Base-by-base conservation (phyloP, 345 rosid species). In the Alliaria petiolata region DNA sequence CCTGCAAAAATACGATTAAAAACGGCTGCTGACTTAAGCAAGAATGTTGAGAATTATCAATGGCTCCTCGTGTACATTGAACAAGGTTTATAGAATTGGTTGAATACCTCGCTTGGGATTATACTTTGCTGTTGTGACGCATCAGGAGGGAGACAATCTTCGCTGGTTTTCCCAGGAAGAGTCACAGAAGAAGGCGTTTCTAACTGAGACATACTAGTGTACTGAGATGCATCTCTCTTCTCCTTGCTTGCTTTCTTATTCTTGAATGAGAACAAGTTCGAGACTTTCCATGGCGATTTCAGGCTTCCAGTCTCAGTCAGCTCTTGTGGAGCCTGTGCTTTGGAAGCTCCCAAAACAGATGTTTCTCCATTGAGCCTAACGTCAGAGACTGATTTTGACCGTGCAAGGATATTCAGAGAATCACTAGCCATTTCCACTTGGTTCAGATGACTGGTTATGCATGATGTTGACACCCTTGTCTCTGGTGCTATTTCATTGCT, bases 311-410 rank as follows among this genome's bases (percentile, higher is more conserved):
- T 63, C 80, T 85, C 81, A 28, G 73, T 69, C 66, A 65, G 53
- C 64, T 86, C 93, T 86, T 71, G 81, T n/a, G 88, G 67, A 80
- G 70, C 69, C 61, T 78, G 84, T 50, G 59, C 19, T 64, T 77
- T 79, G 30, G 80, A 72, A 73, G 62, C 56, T 67, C 81, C 82
- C 8, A 82, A 65, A 67, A 76, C 84, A 11, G 84, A 60, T 46
- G 76, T 77, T 62, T 86, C 85, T 60, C 78, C 81, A 65, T 70
- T 79, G 71, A 81, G 85, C 77, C 76, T 79, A 20, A 78, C 78
- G 45, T 73, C 82, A 71, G 98, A 86, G 50, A 89, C 80, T 64
- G 98, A 95, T 71, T 86, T 87, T 59, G 98, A 91, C 74, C 98
- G 89, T 43, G 71, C 71, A 51, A 79, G 89, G 65, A 75, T 64